A percentile compares a stretch with the other conserved stretches of the same genome.
These are phyloP conservation scores for Deakozyma indianensis DNA, from an alignment of 805 yeast species.

Conservation along the genomic window DNA sequence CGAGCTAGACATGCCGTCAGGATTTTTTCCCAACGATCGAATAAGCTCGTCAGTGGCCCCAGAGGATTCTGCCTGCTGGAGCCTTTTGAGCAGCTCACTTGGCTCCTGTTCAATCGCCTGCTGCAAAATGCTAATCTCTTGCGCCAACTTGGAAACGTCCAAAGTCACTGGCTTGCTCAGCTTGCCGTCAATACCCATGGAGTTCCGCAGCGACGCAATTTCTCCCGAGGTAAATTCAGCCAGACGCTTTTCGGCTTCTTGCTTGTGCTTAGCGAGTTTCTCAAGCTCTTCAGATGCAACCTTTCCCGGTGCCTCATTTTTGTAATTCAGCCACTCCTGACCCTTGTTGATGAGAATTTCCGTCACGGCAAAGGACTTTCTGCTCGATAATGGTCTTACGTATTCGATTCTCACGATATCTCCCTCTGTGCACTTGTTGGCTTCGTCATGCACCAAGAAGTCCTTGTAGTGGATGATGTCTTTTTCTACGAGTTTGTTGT, in stretches of 20 bases:
- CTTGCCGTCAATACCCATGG: background rate
- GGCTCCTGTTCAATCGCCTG: slow-evolving; percentile 16
- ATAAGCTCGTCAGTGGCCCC: slow-evolving; percentile 25
- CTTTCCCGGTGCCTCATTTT: slow-evolving; percentile 51
- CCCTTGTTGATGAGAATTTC: slow-evolving; percentile 83
- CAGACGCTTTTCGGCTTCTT: slow-evolving; percentile 29
- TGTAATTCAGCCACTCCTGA: slow-evolving; percentile 76
- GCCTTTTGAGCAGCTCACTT: slow-evolving; percentile 12
- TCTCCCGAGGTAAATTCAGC: slow-evolving; percentile 2
- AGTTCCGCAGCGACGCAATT: background rate
- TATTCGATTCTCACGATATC: slow-evolving; percentile 84
- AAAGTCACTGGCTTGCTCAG: slow-evolving; percentile 20
- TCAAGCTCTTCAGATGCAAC: slow-evolving; percentile 53
- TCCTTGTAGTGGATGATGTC: slow-evolving; percentile 68
- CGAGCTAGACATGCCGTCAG: slow-evolving; percentile 30
- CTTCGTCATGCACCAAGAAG: slow-evolving; percentile 87
- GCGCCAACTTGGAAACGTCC: slow-evolving; percentile 26
- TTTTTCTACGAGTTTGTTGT: slow-evolving; percentile 36
- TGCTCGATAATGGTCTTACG: slow-evolving; percentile 67
- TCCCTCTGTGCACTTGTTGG: slow-evolving; percentile 82
- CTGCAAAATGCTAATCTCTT: slow-evolving; percentile 23
- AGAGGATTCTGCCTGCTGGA: slow-evolving; percentile 18
- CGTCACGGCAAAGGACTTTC: slow-evolving; percentile 80
- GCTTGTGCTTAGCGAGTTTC: slow-evolving; percentile 40
- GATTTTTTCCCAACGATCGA: slow-evolving; percentile 22